Evolutionary conservation across 495 filamentous ascomycete species (phyloP).

Genomic region (Rostrohypoxylon terebratum): DNA sequence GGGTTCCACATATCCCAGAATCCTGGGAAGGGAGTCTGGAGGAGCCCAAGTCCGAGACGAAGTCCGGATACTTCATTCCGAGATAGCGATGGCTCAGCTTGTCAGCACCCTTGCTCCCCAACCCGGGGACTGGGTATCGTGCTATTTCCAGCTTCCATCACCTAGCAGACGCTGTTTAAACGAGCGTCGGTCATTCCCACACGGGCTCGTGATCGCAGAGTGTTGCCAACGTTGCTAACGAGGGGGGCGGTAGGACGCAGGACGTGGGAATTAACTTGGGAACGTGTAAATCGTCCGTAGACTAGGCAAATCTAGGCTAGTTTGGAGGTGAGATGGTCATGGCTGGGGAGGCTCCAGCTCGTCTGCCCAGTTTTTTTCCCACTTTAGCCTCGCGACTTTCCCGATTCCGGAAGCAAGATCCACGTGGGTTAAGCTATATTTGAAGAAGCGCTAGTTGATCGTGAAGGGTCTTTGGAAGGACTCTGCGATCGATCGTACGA

Average conservation of each 20-base stretch:
- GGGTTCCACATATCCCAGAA: constrained; percentile 25
- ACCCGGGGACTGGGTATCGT: constrained; percentile 1
- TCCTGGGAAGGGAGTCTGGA: constrained; percentile 21
- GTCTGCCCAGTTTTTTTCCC: constrained; percentile 16
- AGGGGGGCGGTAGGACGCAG: constrained; percentile 8
- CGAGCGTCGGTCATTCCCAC: neutral
- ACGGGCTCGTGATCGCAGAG: constrained; percentile 22
- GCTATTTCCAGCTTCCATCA: neutral
- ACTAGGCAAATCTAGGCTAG: constrained; percentile 12
- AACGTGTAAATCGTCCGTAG: neutral
- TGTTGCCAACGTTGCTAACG: constrained; percentile 35
- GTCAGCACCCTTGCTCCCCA: constrained; percentile 4
- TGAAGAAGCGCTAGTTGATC: constrained; percentile 29
- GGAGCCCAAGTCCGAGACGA: constrained; percentile 12
- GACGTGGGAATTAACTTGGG: constrained; percentile 12
- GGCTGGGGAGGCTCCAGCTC: constrained; percentile 21
- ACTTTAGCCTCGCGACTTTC: constrained; percentile 27
- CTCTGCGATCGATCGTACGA: constrained; percentile 41
- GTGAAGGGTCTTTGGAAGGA: constrained; percentile 34
- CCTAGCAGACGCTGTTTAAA: neutral
- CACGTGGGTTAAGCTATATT: constrained; percentile 28
- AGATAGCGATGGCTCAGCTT: constrained; percentile 21
- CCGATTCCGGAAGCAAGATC: constrained; percentile 31
- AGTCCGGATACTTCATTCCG: constrained; percentile 23
- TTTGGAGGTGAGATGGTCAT: constrained; percentile 21